These are phyloP conservation scores for Myrmaecium sp. DNA, from an alignment of 2,329 filamentous ascomycete species.

Conservation along the genomic window DNA sequence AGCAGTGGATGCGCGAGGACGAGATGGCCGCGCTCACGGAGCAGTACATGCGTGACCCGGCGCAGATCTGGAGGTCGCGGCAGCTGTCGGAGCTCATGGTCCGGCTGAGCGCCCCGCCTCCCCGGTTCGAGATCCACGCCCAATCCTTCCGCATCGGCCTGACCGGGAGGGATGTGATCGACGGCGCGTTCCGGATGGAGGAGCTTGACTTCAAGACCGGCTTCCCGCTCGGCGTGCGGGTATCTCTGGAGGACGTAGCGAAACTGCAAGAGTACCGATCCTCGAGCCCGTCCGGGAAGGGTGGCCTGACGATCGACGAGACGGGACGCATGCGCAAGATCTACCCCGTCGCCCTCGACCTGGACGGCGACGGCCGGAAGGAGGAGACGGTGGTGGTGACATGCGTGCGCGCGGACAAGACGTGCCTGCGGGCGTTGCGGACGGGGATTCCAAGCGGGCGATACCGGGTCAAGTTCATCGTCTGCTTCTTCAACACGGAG, in stretches of 20 bases:
- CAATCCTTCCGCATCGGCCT: constrained; percentile 17
- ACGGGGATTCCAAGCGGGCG: constrained; percentile 20
- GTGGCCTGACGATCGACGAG: constrained; percentile 13
- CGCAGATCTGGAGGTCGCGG: constrained; percentile 13
- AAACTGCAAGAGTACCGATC: constrained; percentile 11
- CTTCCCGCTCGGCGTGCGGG: constrained; percentile 11
- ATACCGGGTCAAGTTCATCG: constrained; percentile 20
- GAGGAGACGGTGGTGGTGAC: constrained; percentile 20
- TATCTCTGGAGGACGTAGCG: constrained; percentile 10
- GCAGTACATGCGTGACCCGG: constrained; percentile 21
- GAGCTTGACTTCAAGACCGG: constrained; percentile 23
- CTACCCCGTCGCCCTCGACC: constrained; percentile 18
- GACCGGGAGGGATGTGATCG: constrained; percentile 12
- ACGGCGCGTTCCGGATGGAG: constrained; percentile 14
- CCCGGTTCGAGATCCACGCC: constrained; percentile 17
- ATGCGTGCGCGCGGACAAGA: constrained; percentile 14
- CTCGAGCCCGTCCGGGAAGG: constrained; percentile 14
- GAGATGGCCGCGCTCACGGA: constrained; percentile 22
- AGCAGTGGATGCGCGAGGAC: constrained; percentile 25
- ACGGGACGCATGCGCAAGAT: constrained; percentile 13
- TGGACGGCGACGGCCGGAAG: constrained; percentile 17
- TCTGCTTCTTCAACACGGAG: constrained; percentile 11
- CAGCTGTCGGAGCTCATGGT: constrained; percentile 19
- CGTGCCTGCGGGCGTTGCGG: constrained; percentile 18
- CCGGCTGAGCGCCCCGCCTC: constrained; percentile 18